These are phyloP conservation scores for Clavaria fumosa DNA, from an alignment of 768 basidiomycete species.

Conservation along the genomic window DNA sequence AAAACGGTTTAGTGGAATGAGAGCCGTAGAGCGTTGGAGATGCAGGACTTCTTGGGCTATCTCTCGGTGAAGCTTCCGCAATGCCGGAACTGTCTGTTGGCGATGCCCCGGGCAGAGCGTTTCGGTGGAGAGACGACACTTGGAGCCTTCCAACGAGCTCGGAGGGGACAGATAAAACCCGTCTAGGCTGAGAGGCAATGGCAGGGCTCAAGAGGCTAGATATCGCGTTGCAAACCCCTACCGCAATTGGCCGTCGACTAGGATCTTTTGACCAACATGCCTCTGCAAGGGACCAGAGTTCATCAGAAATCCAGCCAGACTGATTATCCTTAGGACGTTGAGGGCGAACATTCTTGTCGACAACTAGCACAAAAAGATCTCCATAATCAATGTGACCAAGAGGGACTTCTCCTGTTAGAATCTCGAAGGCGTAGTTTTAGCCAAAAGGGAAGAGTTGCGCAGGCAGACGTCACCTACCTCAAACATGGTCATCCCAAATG, in stretches of 20 bases:
- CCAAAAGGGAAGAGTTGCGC: too few species aligned
- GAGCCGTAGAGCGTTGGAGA: too few species aligned
- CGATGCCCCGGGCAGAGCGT: too few species aligned
- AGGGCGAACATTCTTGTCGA: conserved; percentile 6
- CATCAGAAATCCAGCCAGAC: not conserved
- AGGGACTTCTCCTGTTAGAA: conserved; percentile 5
- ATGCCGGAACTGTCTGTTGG: too few species aligned
- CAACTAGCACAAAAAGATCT: conserved; percentile 3
- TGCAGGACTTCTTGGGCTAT: too few species aligned
- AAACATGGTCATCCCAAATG: conserved; percentile 7
- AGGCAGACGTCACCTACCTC: not conserved
- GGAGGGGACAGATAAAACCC: not conserved
- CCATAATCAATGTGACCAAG: conserved; percentile 5
- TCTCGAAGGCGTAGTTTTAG: not conserved
- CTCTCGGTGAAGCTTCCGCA: too few species aligned
- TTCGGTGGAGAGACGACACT: not conserved
- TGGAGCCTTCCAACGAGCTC: not conserved
- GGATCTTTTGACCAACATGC: conserved; percentile 4
- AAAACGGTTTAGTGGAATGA: not conserved
- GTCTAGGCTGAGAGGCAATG: not conserved
- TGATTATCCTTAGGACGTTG: conserved; percentile 3
- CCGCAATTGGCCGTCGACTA: conserved; percentile 1
- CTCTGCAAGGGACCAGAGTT: conserved; percentile 4
- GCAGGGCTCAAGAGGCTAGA: conserved; percentile 1
- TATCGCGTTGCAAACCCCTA: not conserved